Evolutionary conservation across 1,284 basidiomycete species (phyloP).

Genomic region (Apiotrichum sp.): DNA sequence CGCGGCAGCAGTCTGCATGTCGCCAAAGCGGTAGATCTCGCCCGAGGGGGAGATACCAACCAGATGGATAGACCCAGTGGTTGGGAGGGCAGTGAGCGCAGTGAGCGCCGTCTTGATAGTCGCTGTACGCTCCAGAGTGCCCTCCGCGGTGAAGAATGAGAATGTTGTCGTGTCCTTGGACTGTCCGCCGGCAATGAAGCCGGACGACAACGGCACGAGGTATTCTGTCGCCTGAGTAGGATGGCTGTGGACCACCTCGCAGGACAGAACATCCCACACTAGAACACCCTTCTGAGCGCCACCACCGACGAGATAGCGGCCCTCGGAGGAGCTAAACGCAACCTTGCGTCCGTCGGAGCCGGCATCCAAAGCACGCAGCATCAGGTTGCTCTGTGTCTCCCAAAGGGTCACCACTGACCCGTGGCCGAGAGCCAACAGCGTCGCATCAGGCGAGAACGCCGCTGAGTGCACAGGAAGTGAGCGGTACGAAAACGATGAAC

Average conservation of each 20-base stretch:
- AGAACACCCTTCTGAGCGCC: slow-evolving; percentile 55
- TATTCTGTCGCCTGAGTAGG: slow-evolving; percentile 52
- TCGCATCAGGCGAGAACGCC: slow-evolving; percentile 79
- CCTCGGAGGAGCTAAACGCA: slow-evolving; percentile 45
- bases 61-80: slow-evolving; percentile 21
- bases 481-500: slow-evolving; percentile 65
- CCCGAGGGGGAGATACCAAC: slow-evolving; percentile 30
- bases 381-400: slow-evolving; percentile 62
- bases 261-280: slow-evolving; percentile 74
- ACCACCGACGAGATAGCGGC: slow-evolving; percentile 54
- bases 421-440: slow-evolving; percentile 71
- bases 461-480: slow-evolving; percentile 60
- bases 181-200: slow-evolving; percentile 40
- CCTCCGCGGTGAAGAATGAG: slow-evolving; percentile 51
- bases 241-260: slow-evolving; percentile 41
- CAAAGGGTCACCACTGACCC: slow-evolving; percentile 69
- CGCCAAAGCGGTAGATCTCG: slow-evolving; percentile 40
- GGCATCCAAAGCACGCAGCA: slow-evolving; percentile 61
- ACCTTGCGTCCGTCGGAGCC: slow-evolving; percentile 41
- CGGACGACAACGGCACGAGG: slow-evolving; percentile 59
- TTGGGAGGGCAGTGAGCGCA: slow-evolving; percentile 12
- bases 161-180: slow-evolving; percentile 41
- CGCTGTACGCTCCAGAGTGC: slow-evolving; percentile 3
- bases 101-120: slow-evolving; percentile 8
- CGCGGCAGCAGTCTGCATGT: slow-evolving; percentile 17